Percentiles rank a stretch among this genome's conserved stretches.
phyloP scores from a whole-genome alignment of 75 land plant species.

The Azolla pinnata region DNA sequence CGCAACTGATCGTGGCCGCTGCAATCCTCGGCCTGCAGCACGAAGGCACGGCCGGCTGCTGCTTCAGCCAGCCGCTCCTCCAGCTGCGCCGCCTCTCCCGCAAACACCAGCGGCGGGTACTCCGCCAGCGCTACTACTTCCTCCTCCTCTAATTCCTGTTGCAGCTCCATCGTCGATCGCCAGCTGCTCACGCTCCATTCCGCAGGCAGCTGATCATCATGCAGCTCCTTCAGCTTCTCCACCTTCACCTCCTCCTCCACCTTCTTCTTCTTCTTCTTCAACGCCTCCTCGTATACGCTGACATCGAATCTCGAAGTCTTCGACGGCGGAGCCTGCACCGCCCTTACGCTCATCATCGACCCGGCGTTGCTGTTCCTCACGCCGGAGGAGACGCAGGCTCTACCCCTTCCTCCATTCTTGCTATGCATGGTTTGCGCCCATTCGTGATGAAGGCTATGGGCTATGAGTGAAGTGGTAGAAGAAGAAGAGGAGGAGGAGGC shows the following conservation, averaged over 20 bases:
- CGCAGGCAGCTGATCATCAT: too few species aligned
- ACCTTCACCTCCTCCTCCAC: not conserved
- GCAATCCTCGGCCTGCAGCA: conserved; percentile 50
- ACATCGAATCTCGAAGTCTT: not conserved
- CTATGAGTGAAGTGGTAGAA: too few species aligned
- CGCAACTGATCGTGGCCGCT: conserved; percentile 47
- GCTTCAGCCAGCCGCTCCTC: conserved; percentile 45
- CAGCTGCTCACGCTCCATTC: conserved; percentile 37
- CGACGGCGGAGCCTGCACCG: not conserved
- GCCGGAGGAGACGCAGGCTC: too few species aligned
- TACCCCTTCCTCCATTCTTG: too few species aligned
- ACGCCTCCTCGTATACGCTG: not conserved
- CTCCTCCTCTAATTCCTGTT: conserved; percentile 15
- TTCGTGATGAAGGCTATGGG: too few species aligned
- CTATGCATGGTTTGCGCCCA: too few species aligned
- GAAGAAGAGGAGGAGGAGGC: too few species aligned
- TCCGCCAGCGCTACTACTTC: conserved; percentile 25
- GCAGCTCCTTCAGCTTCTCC: conserved; percentile 1
- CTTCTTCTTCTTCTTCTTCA: not conserved
- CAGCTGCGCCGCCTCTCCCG: conserved; percentile 38
- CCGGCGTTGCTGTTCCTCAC: not conserved
- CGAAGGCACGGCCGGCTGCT: conserved; percentile 37
- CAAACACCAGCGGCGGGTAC: conserved; percentile 47
- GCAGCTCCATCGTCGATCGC: conserved; percentile 34
- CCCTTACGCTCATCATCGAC: not conserved